These are phyloP conservation scores for Colletotrichum sp. DNA, from an alignment of 2,329 filamentous ascomycete species.

Conservation along the genomic window DNA sequence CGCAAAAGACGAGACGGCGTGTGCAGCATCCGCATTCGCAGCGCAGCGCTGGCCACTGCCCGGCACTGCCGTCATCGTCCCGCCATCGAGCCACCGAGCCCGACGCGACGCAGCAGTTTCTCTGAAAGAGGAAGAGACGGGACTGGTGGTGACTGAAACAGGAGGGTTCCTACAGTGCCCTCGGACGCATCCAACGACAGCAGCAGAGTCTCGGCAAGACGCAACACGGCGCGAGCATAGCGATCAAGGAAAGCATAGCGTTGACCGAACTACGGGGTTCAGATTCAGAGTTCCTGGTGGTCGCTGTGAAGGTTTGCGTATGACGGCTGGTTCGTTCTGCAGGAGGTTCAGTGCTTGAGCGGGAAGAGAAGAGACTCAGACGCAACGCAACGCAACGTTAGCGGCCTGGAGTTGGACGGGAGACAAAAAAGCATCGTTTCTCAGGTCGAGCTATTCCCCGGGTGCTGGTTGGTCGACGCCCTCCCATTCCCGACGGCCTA, in stretches of 20 bases:
- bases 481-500: background rate
- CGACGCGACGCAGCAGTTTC: background rate
- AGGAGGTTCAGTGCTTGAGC: background rate
- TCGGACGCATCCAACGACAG: constrained; percentile 10
- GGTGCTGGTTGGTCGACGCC: constrained; percentile 9
- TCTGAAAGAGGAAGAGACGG: background rate
- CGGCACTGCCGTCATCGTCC: background rate
- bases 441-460: background rate
- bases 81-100: background rate
- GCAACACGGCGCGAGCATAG: background rate
- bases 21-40: constrained; percentile 5
- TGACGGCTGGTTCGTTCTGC: background rate
- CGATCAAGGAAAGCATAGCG: constrained; percentile 1
- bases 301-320: background rate
- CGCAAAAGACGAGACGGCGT: constrained; percentile 14
- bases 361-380: background rate
- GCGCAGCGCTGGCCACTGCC: constrained; percentile 6
- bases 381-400: background rate
- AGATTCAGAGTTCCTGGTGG: background rate
- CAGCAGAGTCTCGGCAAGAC: constrained; percentile 2
- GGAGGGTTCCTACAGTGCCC: background rate
- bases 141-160: constrained; percentile 7
- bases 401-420: background rate
- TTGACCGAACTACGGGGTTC: constrained; percentile 9
- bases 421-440: constrained; percentile 7